Base-by-base conservation (phyloP, 345 rosid genomes). In the Firmiana major region DNA sequence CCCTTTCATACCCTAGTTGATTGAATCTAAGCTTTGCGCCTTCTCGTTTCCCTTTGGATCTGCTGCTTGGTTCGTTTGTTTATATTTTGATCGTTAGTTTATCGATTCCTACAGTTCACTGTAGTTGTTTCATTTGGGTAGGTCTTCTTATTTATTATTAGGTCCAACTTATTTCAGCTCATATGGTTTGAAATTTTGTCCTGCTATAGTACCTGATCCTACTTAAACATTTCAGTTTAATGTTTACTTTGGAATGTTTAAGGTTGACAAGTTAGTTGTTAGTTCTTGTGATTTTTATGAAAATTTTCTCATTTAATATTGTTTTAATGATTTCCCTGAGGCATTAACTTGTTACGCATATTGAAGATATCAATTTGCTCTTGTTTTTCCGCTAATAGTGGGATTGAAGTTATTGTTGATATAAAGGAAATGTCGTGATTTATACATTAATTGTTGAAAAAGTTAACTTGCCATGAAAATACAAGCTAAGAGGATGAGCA, bases 21-120 rank as follows among this genome's bases (percentile, higher is more conserved):
- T 53, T 53, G 75, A 34, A 21, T 71, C 8, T 53, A 71, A 53
- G 48, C n/a, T 71, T 71, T 53, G 63, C 24, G 31, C 63, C 62
- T 53, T 53, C 46, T 71, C 31, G 28, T 71, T 54, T 53, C 12
- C 40, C 63, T 34, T 71, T 26, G 63, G 75, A 71, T 71, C 75
- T 53, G 63, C 45, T 6, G 53, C 63, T 53, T 54, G 46, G 4
- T 71, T 53, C 28, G n/a, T 1, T n/a, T 6, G 19, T n/a, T 51
- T 26, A 2, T n/a, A 6, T 71, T 19, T 36, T 51, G 10, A 16
- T 28, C 4, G 22, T 10, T 26, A 7, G 60, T 31, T 26, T 51
- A 24, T 53, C 28, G 28, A n/a, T 34, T 69, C 21, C 19, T 68
- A 26, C 48, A 19, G 60, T n/a, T 53, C 19, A 53, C 16, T 34